Evolutionary conservation across 805 yeast species (phyloP).

Genomic region (Yamadazyma paraphyllophila): DNA sequence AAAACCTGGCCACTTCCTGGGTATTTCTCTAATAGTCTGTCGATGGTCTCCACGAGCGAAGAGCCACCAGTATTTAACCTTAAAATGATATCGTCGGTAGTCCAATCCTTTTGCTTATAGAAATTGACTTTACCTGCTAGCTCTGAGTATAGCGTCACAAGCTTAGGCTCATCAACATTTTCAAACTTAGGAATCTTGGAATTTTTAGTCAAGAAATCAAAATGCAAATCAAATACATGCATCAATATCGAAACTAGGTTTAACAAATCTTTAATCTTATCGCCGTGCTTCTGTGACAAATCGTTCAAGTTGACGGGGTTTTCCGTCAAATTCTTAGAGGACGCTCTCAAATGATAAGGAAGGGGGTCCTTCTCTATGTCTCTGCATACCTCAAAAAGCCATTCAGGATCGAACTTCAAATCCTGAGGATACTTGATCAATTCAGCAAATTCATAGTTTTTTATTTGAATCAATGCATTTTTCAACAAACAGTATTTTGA

Average conservation of each 20-base stretch:
- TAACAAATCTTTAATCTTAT: slow-evolving; percentile 21
- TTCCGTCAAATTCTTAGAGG: slow-evolving; percentile 29
- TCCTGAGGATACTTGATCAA: slow-evolving; percentile 31
- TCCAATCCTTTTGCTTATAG: slow-evolving; percentile 41
- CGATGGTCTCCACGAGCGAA: slow-evolving; percentile 25
- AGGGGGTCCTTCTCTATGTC: slow-evolving; percentile 48
- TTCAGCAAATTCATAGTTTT: slow-evolving; percentile 36
- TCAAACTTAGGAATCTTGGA: slow-evolving; percentile 37
- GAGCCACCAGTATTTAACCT: slow-evolving; percentile 22
- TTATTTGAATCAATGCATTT: slow-evolving; percentile 31
- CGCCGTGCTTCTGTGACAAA: slow-evolving; percentile 21
- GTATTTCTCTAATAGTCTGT: slow-evolving; percentile 18
- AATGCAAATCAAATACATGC: slow-evolving; percentile 30
- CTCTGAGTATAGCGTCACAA: slow-evolving; percentile 21
- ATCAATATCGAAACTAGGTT: slow-evolving; percentile 28
- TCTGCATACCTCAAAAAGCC: slow-evolving; percentile 41
- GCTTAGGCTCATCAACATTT: slow-evolving; percentile 16
- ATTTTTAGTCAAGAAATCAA: slow-evolving; percentile 33
- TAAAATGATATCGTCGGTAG: slow-evolving; percentile 34
- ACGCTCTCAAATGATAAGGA: slow-evolving; percentile 45
- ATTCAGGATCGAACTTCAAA: slow-evolving; percentile 22
- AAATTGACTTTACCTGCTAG: slow-evolving; percentile 25
- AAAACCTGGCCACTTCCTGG: neutral
- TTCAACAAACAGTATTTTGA: slow-evolving; percentile 45
- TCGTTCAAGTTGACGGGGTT: slow-evolving; percentile 37